These are phyloP conservation scores for Starmerella bombi DNA, from an alignment of 805 yeast species.

Conservation along the genomic window DNA sequence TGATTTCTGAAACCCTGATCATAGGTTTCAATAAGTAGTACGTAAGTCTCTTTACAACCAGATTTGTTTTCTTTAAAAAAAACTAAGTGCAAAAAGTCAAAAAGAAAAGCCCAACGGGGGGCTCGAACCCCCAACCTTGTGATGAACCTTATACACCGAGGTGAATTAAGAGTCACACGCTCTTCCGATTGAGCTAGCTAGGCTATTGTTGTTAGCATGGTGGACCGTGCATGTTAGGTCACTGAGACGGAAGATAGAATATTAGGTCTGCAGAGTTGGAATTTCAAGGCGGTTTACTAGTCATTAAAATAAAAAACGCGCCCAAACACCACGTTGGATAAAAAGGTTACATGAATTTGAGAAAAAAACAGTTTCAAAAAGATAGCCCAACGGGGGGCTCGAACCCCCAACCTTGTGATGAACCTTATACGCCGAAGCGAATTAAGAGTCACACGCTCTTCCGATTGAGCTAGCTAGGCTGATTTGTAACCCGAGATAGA, in stretches of 20 bases:
- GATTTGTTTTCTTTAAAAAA: too few species aligned
- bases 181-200: slow-evolving; percentile 20
- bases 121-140: slow-evolving; percentile 21
- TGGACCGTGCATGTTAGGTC: too few species aligned
- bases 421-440: slow-evolving; percentile 9
- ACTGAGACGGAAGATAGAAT: too few species aligned
- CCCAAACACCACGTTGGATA: too few species aligned
- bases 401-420: slow-evolving; percentile 24
- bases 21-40: too few species aligned
- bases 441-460: slow-evolving; percentile 23
- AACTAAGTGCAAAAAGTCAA: too few species aligned
- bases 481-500: background rate
- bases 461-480: slow-evolving; percentile 23
- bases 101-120: slow-evolving; percentile 19
- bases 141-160: slow-evolving; percentile 8
- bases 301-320: too few species aligned
- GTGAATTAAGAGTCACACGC: slow-evolving; percentile 18
- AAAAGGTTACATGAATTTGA: too few species aligned
- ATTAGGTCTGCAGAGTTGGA: too few species aligned
- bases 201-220: slow-evolving; percentile 2
- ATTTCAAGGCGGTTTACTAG: too few species aligned
- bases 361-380: slow-evolving; percentile 4
- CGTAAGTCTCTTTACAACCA: too few species aligned
- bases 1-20: too few species aligned
- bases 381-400: slow-evolving; percentile 24